Conservation (phyloP, 1,284 basidiomycete genomes). For the Trichosporon sp. region DNA sequence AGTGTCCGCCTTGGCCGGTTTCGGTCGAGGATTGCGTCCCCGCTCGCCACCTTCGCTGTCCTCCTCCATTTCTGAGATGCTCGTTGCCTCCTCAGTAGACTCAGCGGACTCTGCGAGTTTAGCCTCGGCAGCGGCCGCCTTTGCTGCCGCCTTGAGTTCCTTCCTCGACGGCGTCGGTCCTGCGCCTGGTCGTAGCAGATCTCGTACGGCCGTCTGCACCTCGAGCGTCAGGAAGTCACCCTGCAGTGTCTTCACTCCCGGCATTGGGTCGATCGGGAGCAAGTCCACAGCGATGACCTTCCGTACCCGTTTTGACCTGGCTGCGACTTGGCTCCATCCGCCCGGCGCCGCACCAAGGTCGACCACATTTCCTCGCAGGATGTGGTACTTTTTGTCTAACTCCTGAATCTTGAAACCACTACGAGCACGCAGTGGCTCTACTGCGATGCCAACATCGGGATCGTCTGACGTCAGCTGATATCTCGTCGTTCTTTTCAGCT, state of each 20-base stretch:
- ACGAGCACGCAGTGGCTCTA: constrained; percentile 59
- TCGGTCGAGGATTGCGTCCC: background rate
- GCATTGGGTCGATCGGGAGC: constrained; percentile 61
- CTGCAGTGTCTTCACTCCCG: constrained; percentile 62
- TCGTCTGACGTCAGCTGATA: background rate
- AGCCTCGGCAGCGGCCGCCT: background rate
- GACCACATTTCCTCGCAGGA: constrained; percentile 58
- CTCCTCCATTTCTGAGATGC: too few species aligned
- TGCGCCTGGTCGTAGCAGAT: background rate
- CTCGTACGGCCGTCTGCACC: constrained; percentile 52
- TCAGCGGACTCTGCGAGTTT: too few species aligned
- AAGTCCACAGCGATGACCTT: constrained; percentile 69
- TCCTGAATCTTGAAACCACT: constrained; percentile 71
- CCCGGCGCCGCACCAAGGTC: constrained; percentile 83
- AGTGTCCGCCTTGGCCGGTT: constrained; percentile 34
- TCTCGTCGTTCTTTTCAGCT: too few species aligned
- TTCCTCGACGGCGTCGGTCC: background rate
- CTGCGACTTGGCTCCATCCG: constrained; percentile 78
- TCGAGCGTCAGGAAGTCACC: constrained; percentile 66
- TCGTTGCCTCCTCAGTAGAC: background rate
- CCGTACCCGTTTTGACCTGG: constrained; percentile 22
- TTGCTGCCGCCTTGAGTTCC: background rate
- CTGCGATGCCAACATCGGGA: constrained; percentile 25
- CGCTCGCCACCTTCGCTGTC: too few species aligned
- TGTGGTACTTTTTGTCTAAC: constrained; percentile 38